Percentiles rank a stretch among this genome's conserved stretches.
Evolutionary conservation across 352 stramenopile species (phyloP).

Genomic region (Phytophthora agathidicida): DNA sequence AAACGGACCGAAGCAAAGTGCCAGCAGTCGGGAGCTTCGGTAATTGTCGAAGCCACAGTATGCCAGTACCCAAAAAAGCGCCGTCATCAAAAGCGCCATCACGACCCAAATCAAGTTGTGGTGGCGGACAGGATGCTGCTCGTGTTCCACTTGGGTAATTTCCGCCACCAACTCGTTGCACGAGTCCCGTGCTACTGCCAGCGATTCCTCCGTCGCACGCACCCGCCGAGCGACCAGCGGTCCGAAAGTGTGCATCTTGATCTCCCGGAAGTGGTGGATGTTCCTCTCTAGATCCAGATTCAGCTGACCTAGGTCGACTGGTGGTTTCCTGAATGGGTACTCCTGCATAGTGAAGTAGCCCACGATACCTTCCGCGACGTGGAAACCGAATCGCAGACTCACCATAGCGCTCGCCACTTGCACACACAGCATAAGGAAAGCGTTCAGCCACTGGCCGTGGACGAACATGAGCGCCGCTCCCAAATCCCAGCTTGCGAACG

Average conservation of each 20-base stretch:
- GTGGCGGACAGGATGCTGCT: slow-evolving; percentile 46
- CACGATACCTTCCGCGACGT: slow-evolving; percentile 49
- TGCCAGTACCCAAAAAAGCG: slow-evolving; percentile 48
- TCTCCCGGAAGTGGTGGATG: slow-evolving; percentile 46
- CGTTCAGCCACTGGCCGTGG: slow-evolving; percentile 52
- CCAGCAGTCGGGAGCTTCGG: slow-evolving; percentile 51
- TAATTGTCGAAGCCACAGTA: slow-evolving; percentile 59
- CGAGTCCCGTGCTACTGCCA: slow-evolving; percentile 44
- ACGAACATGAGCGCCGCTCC: slow-evolving; percentile 55
- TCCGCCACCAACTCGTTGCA: slow-evolving; percentile 52
- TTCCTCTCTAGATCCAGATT: slow-evolving; percentile 59
- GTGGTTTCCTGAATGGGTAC: slow-evolving; percentile 58
- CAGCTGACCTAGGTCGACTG: slow-evolving; percentile 51
- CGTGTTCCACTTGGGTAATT: slow-evolving; percentile 54
- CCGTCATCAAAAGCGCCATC: slow-evolving; percentile 30
- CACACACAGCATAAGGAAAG: slow-evolving; percentile 50
- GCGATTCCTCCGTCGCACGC: slow-evolving; percentile 46
- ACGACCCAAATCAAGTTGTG: slow-evolving; percentile 34
- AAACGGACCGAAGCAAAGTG: slow-evolving; percentile 63
- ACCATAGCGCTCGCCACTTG: slow-evolving; percentile 51
- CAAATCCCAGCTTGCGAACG: slow-evolving; percentile 69
- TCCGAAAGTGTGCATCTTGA: slow-evolving; percentile 54
- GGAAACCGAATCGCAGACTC: slow-evolving; percentile 51
- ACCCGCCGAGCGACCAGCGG: slow-evolving; percentile 50
- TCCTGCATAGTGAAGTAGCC: slow-evolving; percentile 46